phyloP scores from a whole-genome alignment of 1,139 yeast species.

The Scheffersomyces cryptocercus region DNA sequence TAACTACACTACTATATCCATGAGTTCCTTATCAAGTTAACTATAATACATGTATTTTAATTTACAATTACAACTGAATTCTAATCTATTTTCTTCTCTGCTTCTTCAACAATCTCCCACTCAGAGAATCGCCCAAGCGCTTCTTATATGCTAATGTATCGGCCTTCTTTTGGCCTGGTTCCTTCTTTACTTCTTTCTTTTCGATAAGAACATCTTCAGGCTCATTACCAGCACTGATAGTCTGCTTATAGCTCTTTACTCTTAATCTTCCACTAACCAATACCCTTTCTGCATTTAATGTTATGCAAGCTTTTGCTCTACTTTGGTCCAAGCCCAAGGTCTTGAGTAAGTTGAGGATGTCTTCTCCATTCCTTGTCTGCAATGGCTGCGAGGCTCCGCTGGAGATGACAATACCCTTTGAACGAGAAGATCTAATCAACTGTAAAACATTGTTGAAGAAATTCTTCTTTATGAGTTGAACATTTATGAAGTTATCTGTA shows the following conservation, averaged over 20 bases:
- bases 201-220: constrained; percentile 19
- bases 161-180: constrained; percentile 3
- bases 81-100: constrained; percentile 12
- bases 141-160: constrained; percentile 19
- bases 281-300: constrained; percentile 60
- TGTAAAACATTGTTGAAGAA: constrained; percentile 73
- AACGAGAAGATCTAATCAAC: constrained; percentile 79
- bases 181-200: constrained; percentile 19
- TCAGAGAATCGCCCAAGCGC: constrained; percentile 24
- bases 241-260: constrained; percentile 67
- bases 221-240: constrained; percentile 50
- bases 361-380: constrained; percentile 65
- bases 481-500: constrained; percentile 18
- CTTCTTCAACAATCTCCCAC: constrained; percentile 30
- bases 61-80: too few relatives aligned
- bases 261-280: constrained; percentile 74
- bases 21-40: too few relatives aligned
- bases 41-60: too few relatives aligned
- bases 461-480: constrained; percentile 47
- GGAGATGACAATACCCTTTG: constrained; percentile 74
- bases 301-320: constrained; percentile 61
- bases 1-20: neutral
- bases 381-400: constrained; percentile 69
- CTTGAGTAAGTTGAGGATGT: constrained; percentile 64
- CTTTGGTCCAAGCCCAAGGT: constrained; percentile 70